These are phyloP conservation scores for Taiozyma onychis DNA, from an alignment of 1,139 yeast genomes.

Conservation along the genomic window DNA sequence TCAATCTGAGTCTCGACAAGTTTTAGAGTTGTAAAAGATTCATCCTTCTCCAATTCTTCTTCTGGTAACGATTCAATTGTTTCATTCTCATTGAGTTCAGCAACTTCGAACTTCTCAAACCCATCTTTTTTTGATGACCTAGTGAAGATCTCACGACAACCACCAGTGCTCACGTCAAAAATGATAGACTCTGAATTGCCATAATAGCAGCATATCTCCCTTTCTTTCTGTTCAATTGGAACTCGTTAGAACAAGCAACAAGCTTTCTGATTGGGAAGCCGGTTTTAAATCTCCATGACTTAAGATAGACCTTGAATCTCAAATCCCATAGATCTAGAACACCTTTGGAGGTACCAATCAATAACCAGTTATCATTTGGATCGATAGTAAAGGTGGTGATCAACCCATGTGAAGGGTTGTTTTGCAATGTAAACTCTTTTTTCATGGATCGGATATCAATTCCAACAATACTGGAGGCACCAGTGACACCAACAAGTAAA, in stretches of 20 bases:
- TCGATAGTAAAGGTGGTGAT: slow-evolving; percentile 60
- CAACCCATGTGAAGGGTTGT: slow-evolving; percentile 61
- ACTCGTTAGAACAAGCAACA: slow-evolving; percentile 35
- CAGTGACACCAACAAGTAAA: slow-evolving; percentile 44
- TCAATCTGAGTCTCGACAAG: slow-evolving; percentile 20
- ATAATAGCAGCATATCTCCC: slow-evolving; percentile 45
- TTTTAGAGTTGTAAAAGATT: slow-evolving; percentile 25
- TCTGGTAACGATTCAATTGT: slow-evolving; percentile 3
- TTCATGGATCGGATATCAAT: slow-evolving; percentile 60
- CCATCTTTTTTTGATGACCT: slow-evolving; percentile 30
- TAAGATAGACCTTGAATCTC: slow-evolving; percentile 56
- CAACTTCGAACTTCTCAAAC: slow-evolving; percentile 30
- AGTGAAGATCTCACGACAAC: slow-evolving; percentile 53
- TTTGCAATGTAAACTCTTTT: slow-evolving; percentile 37
- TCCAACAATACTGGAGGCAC: slow-evolving; percentile 46
- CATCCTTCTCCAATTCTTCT: slow-evolving; percentile 3
- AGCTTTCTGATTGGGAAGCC: slow-evolving; percentile 43
- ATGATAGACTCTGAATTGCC: slow-evolving; percentile 54
- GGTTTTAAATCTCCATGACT: slow-evolving; percentile 53
- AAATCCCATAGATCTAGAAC: slow-evolving; percentile 76
- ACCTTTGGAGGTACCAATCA: slow-evolving; percentile 74
- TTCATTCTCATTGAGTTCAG: slow-evolving; percentile 8
- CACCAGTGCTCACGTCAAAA: slow-evolving; percentile 70
- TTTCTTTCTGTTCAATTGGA: slow-evolving; percentile 27
- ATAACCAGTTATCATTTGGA: slow-evolving; percentile 49